These are phyloP conservation scores for Cucurbitaria berberidis DNA, from an alignment of 2,329 filamentous ascomycete species.

Conservation along the genomic window DNA sequence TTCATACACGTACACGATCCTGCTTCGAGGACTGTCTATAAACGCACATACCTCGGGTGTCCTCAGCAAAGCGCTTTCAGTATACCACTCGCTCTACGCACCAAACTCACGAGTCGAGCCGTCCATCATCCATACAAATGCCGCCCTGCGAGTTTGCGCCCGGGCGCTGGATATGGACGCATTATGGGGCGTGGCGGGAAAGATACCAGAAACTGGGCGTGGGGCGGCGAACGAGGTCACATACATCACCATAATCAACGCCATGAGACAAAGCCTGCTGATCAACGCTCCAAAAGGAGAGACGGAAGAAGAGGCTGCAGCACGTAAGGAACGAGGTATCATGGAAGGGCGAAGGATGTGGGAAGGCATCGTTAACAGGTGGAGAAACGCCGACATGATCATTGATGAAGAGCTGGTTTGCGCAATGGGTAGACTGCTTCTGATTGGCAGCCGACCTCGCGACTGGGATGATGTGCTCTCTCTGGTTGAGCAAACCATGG, in stretches of 20 bases:
- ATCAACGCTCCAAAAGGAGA: slow-evolving; percentile 35
- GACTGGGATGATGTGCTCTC: slow-evolving; percentile 76
- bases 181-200: slow-evolving; percentile 77
- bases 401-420: slow-evolving; percentile 82
- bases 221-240: slow-evolving; percentile 73
- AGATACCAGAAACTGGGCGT: slow-evolving; percentile 68
- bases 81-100: slow-evolving; percentile 77
- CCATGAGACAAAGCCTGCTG: slow-evolving; percentile 59
- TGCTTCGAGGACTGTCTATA: slow-evolving; percentile 75
- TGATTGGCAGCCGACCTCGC: slow-evolving; percentile 64
- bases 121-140: slow-evolving; percentile 84
- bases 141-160: slow-evolving; percentile 81
- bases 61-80: slow-evolving; percentile 70
- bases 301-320: slow-evolving; percentile 33
- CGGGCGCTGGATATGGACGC: slow-evolving; percentile 77
- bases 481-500: slow-evolving; percentile 82
- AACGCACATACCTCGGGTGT: slow-evolving; percentile 65
- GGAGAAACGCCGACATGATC: slow-evolving; percentile 71
- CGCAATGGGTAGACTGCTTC: slow-evolving; percentile 80
- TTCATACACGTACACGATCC: slow-evolving; percentile 79
- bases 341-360: slow-evolving; percentile 76
- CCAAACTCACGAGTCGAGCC: slow-evolving; percentile 69
- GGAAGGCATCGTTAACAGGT: slow-evolving; percentile 78
- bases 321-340: slow-evolving; percentile 56
- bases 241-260: slow-evolving; percentile 83